phyloP scores from a whole-genome alignment of 1,284 basidiomycete species.

The Crucibulum cyathiforme region DNA sequence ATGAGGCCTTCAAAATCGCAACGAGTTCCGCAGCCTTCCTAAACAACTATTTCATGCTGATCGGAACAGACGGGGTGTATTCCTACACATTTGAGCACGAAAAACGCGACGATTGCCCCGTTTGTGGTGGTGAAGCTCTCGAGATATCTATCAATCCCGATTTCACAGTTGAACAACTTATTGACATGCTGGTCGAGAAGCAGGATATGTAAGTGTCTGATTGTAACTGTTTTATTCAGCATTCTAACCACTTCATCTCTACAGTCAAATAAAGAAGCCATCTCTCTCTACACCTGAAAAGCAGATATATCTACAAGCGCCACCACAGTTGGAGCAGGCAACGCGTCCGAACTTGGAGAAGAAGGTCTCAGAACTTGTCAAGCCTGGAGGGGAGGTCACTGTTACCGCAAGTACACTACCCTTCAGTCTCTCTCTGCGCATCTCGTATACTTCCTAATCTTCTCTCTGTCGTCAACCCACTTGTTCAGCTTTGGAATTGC shows the following conservation, averaged over 20 bases:
- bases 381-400: constrained; percentile 77
- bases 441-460: constrained; percentile 58
- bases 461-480: constrained; percentile 2
- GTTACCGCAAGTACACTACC: constrained; percentile 91
- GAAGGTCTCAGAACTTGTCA: constrained; percentile 81
- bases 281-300: constrained; percentile 74
- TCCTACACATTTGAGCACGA: constrained; percentile 98
- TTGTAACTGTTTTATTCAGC: constrained; percentile 1
- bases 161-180: constrained; percentile 82
- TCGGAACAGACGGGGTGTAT: constrained; percentile 96
- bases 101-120: constrained; percentile 91
- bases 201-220: constrained; percentile 79
- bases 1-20: constrained; percentile 99
- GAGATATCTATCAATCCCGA: constrained; percentile 73
- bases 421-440: constrained; percentile 79
- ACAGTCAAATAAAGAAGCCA: constrained; percentile 92
- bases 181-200: constrained; percentile 84
- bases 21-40: constrained; percentile 93
- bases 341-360: constrained; percentile 91
- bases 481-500: background rate
- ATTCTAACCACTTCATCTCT: background rate
- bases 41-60: constrained; percentile 98
- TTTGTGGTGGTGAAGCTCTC: constrained; percentile 92
- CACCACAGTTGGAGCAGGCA: constrained; percentile 85
- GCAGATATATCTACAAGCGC: constrained; percentile 92